These are phyloP conservation scores for Oldenlandia corymbosa DNA, from an alignment of 257 asterid species.

Conservation along the genomic window DNA sequence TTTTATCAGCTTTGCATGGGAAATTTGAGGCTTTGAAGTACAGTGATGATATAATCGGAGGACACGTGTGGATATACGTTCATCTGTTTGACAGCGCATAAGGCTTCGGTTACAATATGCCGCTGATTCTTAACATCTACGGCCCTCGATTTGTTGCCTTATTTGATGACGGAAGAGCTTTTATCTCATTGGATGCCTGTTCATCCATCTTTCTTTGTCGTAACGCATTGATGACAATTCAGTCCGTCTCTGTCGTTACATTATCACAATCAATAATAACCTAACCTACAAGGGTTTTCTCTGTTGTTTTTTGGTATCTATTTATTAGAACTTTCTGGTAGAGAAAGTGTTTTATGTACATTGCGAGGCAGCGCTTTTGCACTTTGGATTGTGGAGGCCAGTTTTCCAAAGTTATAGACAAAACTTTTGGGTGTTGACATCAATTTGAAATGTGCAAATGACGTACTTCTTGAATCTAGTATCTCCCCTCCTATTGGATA, in stretches of 20 bases:
- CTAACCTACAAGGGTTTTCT: neutral
- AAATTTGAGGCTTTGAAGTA: neutral
- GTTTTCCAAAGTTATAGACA: neutral
- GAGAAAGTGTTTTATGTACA: neutral
- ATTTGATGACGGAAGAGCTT: neutral
- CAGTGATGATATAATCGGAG: neutral
- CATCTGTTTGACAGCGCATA: no score
- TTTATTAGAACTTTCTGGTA: neutral
- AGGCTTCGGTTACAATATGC: neutral
- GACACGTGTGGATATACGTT: neutral
- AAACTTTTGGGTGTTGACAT: neutral
- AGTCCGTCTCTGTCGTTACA: neutral
- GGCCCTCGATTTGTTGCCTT: neutral
- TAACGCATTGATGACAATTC: neutral
- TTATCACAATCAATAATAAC: neutral
- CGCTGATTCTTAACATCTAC: no score
- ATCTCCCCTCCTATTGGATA: no score
- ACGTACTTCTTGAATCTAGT: no score
- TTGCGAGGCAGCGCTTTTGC: neutral
- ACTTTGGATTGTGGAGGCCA: neutral
- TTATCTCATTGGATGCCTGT: neutral
- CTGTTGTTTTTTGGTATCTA: neutral
- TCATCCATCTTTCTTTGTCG: neutral
- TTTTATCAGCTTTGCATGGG: slow-evolving; percentile 4
- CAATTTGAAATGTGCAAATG: neutral